Conservation (phyloP, 106 monocot species). For the Dactylorhiza incarnata region DNA sequence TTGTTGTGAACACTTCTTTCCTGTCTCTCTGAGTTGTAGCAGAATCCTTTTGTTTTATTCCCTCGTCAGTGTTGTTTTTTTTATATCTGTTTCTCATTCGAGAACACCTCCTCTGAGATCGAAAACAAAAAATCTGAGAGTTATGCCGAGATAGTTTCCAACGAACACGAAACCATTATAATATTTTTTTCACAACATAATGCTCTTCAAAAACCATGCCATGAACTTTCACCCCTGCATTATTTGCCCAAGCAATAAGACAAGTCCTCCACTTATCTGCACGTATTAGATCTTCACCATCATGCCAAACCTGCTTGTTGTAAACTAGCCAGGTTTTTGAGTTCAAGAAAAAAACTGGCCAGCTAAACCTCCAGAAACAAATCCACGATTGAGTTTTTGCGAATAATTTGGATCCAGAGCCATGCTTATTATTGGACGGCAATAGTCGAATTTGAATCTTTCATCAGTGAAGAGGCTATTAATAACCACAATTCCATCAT, state of each 20-base stretch:
- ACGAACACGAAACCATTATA: too few relatives aligned
- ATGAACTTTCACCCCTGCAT: slow-evolving; percentile 88
- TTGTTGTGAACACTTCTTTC: too few relatives aligned
- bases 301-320: slow-evolving; percentile 82
- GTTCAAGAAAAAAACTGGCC: slow-evolving; percentile 78
- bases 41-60: too few relatives aligned
- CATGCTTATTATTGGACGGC: slow-evolving; percentile 96
- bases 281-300: slow-evolving; percentile 97
- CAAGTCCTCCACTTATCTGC: slow-evolving; percentile 89
- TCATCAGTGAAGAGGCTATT: slow-evolving; percentile 85
- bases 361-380: slow-evolving; percentile 91
- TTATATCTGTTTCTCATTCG: too few relatives aligned
- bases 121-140: too few relatives aligned
- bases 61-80: too few relatives aligned
- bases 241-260: slow-evolving; percentile 99
- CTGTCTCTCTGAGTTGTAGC: too few relatives aligned
- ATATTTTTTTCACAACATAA: too few relatives aligned
- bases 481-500: too few relatives aligned
- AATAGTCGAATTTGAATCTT: slow-evolving; percentile 80
- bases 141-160: too few relatives aligned
- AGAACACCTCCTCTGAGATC: too few relatives aligned
- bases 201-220: too few relatives aligned
- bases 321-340: slow-evolving; percentile 78
- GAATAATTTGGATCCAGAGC: slow-evolving; percentile 88
- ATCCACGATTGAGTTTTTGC: slow-evolving; percentile 52